Percentiles rank a stretch among this genome's conserved stretches.
Conservation (phyloP, 352 stramenopile genomes). For the Blastocystis sp. region DNA sequence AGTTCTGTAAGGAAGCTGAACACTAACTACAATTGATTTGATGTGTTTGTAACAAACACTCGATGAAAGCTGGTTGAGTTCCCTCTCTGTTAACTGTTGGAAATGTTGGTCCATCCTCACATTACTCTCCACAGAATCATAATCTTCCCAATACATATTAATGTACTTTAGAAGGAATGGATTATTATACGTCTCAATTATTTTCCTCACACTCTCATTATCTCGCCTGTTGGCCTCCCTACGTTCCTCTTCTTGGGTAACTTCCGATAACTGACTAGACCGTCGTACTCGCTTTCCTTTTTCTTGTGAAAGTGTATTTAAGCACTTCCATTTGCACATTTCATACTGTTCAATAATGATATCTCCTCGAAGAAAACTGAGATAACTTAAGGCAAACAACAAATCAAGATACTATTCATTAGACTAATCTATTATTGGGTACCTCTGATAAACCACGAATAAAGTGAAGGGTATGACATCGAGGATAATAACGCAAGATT, state of each 20-base stretch:
- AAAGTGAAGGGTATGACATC: slow-evolving; percentile 27
- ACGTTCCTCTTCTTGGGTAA: background rate
- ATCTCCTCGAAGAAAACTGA: slow-evolving; percentile 49
- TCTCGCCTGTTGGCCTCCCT: background rate
- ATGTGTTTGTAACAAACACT: slow-evolving; percentile 49
- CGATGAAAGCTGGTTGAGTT: slow-evolving; percentile 21
- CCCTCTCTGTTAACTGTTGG: background rate
- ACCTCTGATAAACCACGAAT: slow-evolving; percentile 19
- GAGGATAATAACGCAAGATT: slow-evolving; percentile 57
- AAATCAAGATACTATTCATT: slow-evolving; percentile 41
- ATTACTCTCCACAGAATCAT: slow-evolving; percentile 60
- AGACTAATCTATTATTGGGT: background rate
- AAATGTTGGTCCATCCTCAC: background rate
- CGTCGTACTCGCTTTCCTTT: background rate
- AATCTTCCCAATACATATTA: slow-evolving; percentile 54
- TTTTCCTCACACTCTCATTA: slow-evolving; percentile 31
- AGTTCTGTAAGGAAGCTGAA: slow-evolving; percentile 69
- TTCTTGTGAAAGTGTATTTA: background rate
- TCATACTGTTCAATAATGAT: slow-evolving; percentile 66
- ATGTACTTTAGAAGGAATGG: slow-evolving; percentile 53
- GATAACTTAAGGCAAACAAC: slow-evolving; percentile 23
- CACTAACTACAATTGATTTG: slow-evolving; percentile 50
- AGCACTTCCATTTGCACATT: slow-evolving; percentile 50
- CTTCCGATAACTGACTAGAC: background rate
- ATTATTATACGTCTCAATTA: slow-evolving; percentile 25